Conservation (phyloP, 352 stramenopile species). For the Globisporangium paddicum region DNA sequence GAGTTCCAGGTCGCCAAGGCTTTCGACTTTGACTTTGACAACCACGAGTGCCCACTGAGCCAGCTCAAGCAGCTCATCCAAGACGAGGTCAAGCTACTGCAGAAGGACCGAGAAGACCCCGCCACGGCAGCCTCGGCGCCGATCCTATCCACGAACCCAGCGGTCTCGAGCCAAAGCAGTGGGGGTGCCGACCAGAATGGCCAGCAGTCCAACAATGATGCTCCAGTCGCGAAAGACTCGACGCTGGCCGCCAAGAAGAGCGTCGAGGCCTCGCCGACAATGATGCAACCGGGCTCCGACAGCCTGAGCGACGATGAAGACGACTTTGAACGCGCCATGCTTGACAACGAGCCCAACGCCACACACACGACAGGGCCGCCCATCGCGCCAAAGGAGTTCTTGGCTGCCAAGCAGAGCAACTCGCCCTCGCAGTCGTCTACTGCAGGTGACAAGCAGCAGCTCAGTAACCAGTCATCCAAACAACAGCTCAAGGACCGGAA, state of each 20-base stretch:
- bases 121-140: constrained; percentile 1
- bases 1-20: constrained; percentile 57
- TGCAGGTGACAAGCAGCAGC: neutral
- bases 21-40: constrained; percentile 86
- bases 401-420: constrained; percentile 1
- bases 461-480: neutral
- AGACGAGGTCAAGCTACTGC: constrained; percentile 63
- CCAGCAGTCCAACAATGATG: constrained; percentile 3
- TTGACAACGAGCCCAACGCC: no score
- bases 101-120: constrained; percentile 34
- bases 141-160: constrained; percentile 13
- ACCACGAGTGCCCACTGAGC: constrained; percentile 52
- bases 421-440: neutral
- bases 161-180: neutral
- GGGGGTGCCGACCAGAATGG: neutral
- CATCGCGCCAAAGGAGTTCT: constrained; percentile 11
- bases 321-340: constrained; percentile 10
- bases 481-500: constrained; percentile 17
- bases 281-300: constrained; percentile 1
- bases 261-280: neutral
- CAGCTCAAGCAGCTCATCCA: constrained; percentile 73
- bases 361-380: neutral
- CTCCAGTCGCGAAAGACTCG: neutral
- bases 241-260: constrained; percentile 1
- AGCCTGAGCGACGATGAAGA: constrained; percentile 13